Percentiles rank a stretch among this genome's conserved stretches.
phyloP scores from a whole-genome alignment of 768 basidiomycete genomes.

The Trametes cubensis region DNA sequence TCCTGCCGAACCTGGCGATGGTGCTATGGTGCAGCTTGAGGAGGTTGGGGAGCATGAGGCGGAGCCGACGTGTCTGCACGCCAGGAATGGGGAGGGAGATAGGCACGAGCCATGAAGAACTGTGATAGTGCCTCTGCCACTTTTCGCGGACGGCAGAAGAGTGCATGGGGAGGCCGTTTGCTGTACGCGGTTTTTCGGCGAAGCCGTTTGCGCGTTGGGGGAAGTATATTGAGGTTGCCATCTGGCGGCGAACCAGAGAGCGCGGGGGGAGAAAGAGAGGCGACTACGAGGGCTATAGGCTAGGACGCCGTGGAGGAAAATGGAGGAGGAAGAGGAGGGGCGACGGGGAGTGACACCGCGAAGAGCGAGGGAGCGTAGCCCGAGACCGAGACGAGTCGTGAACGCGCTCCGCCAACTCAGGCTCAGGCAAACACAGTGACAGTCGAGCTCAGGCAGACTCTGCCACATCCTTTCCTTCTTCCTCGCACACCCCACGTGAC shows the following conservation, averaged over 20 bases:
- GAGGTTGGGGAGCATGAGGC: constrained; percentile 63
- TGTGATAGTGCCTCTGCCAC: constrained; percentile 48
- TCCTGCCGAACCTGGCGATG: constrained; percentile 59
- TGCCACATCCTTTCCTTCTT: too few species aligned
- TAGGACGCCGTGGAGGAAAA: constrained; percentile 17
- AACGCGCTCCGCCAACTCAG: constrained; percentile 17
- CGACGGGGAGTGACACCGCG: constrained; percentile 5
- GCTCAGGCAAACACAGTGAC: not conserved
- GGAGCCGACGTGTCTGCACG: constrained; percentile 55
- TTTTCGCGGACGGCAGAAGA: constrained; percentile 71
- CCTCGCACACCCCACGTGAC: constrained; percentile 20
- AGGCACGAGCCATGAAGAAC: constrained; percentile 58
- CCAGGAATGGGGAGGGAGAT: constrained; percentile 65
- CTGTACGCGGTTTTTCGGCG: constrained; percentile 44
- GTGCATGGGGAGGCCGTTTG: constrained; percentile 49
- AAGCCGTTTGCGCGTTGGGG: constrained; percentile 49
- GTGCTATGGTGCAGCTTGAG: constrained; percentile 59
- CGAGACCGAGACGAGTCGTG: constrained; percentile 2
- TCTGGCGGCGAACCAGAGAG: constrained; percentile 28
- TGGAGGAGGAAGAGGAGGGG: constrained; percentile 2
- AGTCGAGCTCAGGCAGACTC: too few species aligned
- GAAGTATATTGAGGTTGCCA: constrained; percentile 54
- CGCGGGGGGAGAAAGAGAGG: constrained; percentile 25
- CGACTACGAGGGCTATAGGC: constrained; percentile 27
- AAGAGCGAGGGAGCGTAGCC: not conserved